phyloP scores from a whole-genome alignment of 305 asterid genomes.

The Rubia balearica region DNA sequence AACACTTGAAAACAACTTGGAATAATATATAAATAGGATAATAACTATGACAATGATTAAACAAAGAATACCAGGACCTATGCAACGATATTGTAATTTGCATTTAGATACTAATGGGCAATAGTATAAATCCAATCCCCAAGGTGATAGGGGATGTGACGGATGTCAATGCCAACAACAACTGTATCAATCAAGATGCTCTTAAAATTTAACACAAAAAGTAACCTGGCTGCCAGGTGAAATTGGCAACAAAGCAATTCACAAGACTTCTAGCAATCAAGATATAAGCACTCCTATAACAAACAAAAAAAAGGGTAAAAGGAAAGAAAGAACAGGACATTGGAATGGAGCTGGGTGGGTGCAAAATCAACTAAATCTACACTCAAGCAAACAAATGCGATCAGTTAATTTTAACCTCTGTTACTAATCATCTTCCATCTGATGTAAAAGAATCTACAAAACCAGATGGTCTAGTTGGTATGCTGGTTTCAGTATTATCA shows the following conservation, averaged over 20 bases:
- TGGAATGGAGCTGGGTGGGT: background rate
- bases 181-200: too few relatives aligned
- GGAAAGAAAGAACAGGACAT: background rate
- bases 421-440: constrained; percentile 60
- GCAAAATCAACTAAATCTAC: constrained; percentile 15
- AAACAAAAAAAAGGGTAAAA: background rate
- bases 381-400: constrained; percentile 11
- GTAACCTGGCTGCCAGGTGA: background rate
- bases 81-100: too few relatives aligned
- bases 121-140: constrained; percentile 16
- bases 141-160: constrained; percentile 17
- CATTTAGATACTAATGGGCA: constrained; percentile 5
- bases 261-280: background rate
- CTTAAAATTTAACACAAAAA: background rate
- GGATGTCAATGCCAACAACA: background rate
- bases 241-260: background rate
- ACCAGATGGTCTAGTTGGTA: constrained; percentile 79
- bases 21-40: too few relatives aligned
- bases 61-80: too few relatives aligned
- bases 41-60: too few relatives aligned
- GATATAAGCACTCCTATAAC: background rate
- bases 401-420: background rate
- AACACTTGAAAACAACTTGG: too few relatives aligned
- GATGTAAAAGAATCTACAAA: constrained; percentile 79
- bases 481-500: constrained; percentile 82